Evolutionary conservation across 495 filamentous ascomycete genomes (phyloP), one percentile per base, ranked within the genome.

Genomic region (Podospora comata): DNA sequence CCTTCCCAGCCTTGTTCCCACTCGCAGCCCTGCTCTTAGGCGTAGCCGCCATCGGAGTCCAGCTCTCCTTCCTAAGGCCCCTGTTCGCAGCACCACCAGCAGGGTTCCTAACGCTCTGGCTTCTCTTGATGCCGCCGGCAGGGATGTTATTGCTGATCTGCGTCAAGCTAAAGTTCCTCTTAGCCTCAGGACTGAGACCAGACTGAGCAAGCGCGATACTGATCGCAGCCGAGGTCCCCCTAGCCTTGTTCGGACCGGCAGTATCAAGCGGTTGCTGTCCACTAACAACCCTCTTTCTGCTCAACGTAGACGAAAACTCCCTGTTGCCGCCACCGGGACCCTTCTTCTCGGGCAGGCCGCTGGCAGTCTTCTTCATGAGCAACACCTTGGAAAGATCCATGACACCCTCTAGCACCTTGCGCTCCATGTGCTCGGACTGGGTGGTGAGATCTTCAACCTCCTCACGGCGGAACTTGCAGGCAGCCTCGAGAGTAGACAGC

Each of bases 331-430:
- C 59, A 27, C 27, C 30, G n/a, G n/a, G 7, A n/a, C n/a, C 32
- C 23, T 26, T 27, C 20, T 9, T 27, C 61, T 20, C 32, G 13
- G 59, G n/a, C 32, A 44, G 5, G 2, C 26, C 27, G 1, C 59
- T 53, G 16, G 60, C 55, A 9, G 79, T 80, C 73, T 89, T 88
- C 18, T 87, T 86, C 67, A 96, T 87, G 56, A 97, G 85, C 19
- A 98, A 82, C 5, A 90, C 88, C 20, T 93, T 90, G 39, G 95
- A 97, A 73, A 97, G 94, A 73, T 99, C 93, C 69, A 99, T 92
- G 54, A 98, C 92, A 32, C 93, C 92, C 67, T 98, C 94, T 32
- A 99, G 80, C 67, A 99, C 97, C 11, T 94, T 87, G 58, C 94
- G 90, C 80, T 99, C 95, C 1, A 99, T 83, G 27, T 86, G 85